Evolutionary conservation across 2,329 filamentous ascomycete species (phyloP), one percentile per base, ranked within the genome.

Genomic region (Monilinia laxa): DNA sequence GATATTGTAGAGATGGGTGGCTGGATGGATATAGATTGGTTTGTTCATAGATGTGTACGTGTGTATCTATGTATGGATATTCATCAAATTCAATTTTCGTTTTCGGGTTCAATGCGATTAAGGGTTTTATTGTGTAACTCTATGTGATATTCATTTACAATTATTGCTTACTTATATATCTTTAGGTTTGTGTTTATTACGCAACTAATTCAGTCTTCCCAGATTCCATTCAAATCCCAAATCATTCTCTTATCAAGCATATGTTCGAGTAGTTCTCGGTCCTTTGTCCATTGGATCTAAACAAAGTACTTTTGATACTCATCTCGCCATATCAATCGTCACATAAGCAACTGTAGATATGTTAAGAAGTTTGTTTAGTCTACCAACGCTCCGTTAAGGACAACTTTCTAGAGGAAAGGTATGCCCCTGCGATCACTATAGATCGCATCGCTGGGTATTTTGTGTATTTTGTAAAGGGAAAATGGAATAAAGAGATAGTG

Each of bases 371-470:
- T 67, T 62, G 58, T 55, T 75, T 62, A 73, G 75, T 77, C 73
- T 92, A 77, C 90, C 89, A 91, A 90, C 87, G 89, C 87, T 92
- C 89, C 90, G 89, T 92, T 91, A 89, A 89, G 88, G 83, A 81
- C 83, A 84, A 82, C 80, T 83, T 86, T 85, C 85, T 89, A 83
- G 81, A 84, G 76, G 84, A 87, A 85, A 83, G 63, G 56, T 80
- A 80, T 85, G 87, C 81, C 84, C 89, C 85, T 89, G 89, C 89
- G 85, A 83, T 84, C 89, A 85, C 83, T 85, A 84, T 80, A 82
- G 87, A 86, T 84, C 87, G 88, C 89, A 90, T 87, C 89, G 86
- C 82, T 90, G 89, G 89, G 80, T 73, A 59, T 66, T 45, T 42
- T 54, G 7, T 52, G 14, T n/a, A 11, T 62, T 25, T 40, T 66